Evolutionary conservation across 331 rosid genomes (phyloP).

Genomic region (Cydonia oblonga): DNA sequence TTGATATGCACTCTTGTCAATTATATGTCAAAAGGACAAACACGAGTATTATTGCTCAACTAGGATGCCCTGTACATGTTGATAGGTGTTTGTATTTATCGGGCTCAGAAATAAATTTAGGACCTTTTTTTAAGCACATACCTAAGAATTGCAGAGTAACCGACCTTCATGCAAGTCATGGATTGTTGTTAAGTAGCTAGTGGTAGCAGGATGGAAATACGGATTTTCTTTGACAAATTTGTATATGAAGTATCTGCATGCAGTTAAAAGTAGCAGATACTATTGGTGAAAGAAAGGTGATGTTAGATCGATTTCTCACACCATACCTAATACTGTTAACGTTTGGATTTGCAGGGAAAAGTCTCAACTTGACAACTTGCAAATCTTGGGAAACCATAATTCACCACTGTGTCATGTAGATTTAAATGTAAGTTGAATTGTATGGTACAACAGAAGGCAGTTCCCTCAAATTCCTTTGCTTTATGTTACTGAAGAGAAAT

Average conservation of each 20-base stretch:
- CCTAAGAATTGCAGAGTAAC: background rate
- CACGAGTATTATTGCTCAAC: background rate
- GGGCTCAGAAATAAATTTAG: background rate
- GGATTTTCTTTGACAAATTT: background rate
- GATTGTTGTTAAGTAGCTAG: background rate
- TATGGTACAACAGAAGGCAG: background rate
- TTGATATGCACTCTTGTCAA: background rate
- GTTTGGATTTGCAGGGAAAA: slow-evolving; percentile 56
- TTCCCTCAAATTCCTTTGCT: background rate
- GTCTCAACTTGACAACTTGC: slow-evolving; percentile 57
- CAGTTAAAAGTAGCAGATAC: slow-evolving; percentile 2
- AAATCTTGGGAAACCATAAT: slow-evolving; percentile 60
- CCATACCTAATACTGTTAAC: slow-evolving; percentile 11
- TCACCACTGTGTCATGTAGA: slow-evolving; percentile 60
- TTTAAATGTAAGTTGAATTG: slow-evolving; percentile 58
- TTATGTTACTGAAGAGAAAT: background rate
- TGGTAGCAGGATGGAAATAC: background rate
- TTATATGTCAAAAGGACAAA: background rate
- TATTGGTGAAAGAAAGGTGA: slow-evolving; percentile 16
- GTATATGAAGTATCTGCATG: background rate
- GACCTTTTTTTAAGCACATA: background rate
- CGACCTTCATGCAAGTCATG: background rate
- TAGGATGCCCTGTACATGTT: background rate
- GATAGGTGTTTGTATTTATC: background rate
- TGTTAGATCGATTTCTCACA: background rate